phyloP scores from a whole-genome alignment of 2,329 filamentous ascomycete genomes.

The Westerdykella aurantiaca region DNA sequence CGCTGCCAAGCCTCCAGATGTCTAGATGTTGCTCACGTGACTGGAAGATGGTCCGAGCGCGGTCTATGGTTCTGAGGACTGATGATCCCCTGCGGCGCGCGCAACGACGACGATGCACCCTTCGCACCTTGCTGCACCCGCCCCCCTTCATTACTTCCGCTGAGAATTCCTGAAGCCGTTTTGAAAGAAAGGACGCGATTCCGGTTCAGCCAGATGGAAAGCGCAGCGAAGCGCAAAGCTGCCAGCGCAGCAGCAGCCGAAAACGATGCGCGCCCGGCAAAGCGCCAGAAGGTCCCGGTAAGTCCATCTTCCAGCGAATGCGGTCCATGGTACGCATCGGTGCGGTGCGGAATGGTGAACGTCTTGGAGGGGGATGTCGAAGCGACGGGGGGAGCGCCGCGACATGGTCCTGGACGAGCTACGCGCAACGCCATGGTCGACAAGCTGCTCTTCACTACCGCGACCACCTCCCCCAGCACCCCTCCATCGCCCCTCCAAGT shows the following conservation, averaged over 20 bases:
- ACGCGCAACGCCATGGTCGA: conserved; percentile 32
- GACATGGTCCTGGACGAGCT: conserved; percentile 21
- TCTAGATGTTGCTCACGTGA: too few relatives aligned
- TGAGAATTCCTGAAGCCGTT: conserved; percentile 7
- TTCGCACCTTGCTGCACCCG: conserved; percentile 31
- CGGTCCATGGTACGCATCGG: conserved; percentile 17
- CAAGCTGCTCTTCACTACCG: conserved; percentile 18
- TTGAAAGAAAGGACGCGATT: conserved; percentile 29
- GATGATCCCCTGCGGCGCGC: neutral
- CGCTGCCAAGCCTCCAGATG: too few relatives aligned
- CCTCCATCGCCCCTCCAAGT: conserved; percentile 23
- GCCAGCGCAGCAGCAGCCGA: conserved; percentile 45
- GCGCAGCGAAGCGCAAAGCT: conserved; percentile 53
- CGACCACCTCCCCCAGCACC: conserved; percentile 14
- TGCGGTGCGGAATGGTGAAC: conserved; percentile 12
- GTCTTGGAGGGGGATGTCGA: conserved; percentile 3
- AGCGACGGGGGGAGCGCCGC: conserved; percentile 18
- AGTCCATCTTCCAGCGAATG: conserved; percentile 34
- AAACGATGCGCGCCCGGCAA: conserved; percentile 49
- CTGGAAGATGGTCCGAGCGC: too few relatives aligned
- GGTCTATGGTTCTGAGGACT: neutral
- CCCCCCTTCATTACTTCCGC: conserved; percentile 14
- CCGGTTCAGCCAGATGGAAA: conserved; percentile 35
- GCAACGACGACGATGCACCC: conserved; percentile 1
- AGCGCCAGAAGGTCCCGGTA: conserved; percentile 56